These are phyloP conservation scores for Panaeolus cyanescens DNA, from an alignment of 768 basidiomycete species.

Conservation along the genomic window DNA sequence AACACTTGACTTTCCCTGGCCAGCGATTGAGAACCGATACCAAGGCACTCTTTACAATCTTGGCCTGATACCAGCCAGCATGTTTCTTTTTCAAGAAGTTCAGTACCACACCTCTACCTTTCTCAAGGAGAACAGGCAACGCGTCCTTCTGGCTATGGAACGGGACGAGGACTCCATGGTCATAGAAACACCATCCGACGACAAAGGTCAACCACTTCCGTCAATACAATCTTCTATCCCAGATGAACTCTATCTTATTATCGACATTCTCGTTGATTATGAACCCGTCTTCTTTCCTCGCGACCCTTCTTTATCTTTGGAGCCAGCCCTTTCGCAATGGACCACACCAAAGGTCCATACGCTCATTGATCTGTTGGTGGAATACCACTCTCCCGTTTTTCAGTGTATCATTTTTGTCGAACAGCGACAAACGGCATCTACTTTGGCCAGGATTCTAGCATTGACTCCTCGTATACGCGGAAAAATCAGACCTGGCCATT, in stretches of 20 bases:
- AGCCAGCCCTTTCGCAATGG: conserved; percentile 37
- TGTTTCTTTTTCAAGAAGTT: conserved; percentile 67
- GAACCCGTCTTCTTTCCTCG: conserved; percentile 45
- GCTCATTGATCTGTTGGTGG: conserved; percentile 62
- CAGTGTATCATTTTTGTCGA: conserved; percentile 89
- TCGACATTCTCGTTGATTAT: conserved; percentile 47
- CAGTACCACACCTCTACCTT: conserved; percentile 48
- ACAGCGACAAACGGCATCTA: conserved; percentile 77
- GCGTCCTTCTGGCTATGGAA: conserved; percentile 6
- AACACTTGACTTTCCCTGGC: conserved; percentile 57
- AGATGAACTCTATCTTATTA: conserved; percentile 34
- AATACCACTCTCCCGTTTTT: conserved; percentile 55
- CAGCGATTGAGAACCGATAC: conserved; percentile 65
- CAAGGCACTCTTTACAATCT: conserved; percentile 59
- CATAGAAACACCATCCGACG: conserved; percentile 18
- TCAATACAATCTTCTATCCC: conserved; percentile 26
- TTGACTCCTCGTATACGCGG: conserved; percentile 58
- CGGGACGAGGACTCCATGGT: background rate
- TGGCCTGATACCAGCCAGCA: conserved; percentile 75
- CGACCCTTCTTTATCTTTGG: conserved; percentile 39
- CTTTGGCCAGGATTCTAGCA: conserved; percentile 65
- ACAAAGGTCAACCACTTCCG: conserved; percentile 12
- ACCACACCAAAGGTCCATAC: conserved; percentile 71
- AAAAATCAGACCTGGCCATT: conserved; percentile 58
- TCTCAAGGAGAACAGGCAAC: conserved; percentile 23